These are phyloP conservation scores for sunflower (Helianthus annuus) DNA, from an alignment of 129 eudicot genomes.

Conservation along the genomic window HanXRQr2.0-SUNRISE NC_035446.2:59282227-59282726, in stretches of 20 bases:
- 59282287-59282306: too few relatives aligned
- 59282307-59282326: too few relatives aligned
- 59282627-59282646: conserved; percentile 68
- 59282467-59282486: not conserved
- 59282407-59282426: not conserved
- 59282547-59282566: conserved; percentile 26
- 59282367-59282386: not conserved
- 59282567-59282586: conserved; percentile 57
- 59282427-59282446: not conserved
- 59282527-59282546: conserved; percentile 5
- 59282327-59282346: too few relatives aligned
- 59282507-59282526: not conserved
- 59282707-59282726: conserved; percentile 59
- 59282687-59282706: conserved; percentile 78
- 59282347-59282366: too few relatives aligned
- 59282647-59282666: conserved; percentile 61
- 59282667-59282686: conserved; percentile 75
- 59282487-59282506: not conserved
- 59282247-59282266: too few relatives aligned
- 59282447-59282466: not conserved
- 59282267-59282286: too few relatives aligned
- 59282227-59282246: too few relatives aligned
- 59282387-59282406: not conserved
- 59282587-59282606: conserved; percentile 69
- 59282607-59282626: conserved; percentile 71